Evolutionary conservation across 257 asterid genomes (phyloP).

Genomic region (Vinca minor): DNA sequence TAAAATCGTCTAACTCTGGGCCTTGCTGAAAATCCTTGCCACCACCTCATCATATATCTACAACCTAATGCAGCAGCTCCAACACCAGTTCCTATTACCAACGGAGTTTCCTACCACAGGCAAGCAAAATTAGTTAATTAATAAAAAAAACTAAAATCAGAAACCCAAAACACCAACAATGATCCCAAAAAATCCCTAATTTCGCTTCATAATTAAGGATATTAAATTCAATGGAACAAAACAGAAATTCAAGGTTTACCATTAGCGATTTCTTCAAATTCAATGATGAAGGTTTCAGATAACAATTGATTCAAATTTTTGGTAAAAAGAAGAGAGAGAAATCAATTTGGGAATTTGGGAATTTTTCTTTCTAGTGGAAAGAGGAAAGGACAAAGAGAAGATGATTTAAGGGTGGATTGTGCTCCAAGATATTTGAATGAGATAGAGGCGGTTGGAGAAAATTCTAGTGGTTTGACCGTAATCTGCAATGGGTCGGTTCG

Average conservation of each 20-base stretch:
- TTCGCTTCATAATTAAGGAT: too few species aligned
- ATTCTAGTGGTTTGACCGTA: neutral
- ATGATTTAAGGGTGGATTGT: neutral
- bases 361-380: too few species aligned
- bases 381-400: neutral
- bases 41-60: constrained; percentile 42
- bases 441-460: neutral
- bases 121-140: neutral
- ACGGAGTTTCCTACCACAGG: constrained; percentile 48
- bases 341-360: too few species aligned
- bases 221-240: neutral
- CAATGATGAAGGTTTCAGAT: too few species aligned
- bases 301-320: too few species aligned
- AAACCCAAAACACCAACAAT: neutral
- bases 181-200: too few species aligned
- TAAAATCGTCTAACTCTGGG: constrained; percentile 49
- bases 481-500: too few species aligned
- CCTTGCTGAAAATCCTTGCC: constrained; percentile 42
- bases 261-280: neutral
- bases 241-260: neutral
- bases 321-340: too few species aligned
- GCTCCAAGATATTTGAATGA: neutral
- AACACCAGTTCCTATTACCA: constrained; percentile 36
- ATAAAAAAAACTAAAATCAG: neutral
- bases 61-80: constrained; percentile 64